Base-by-base conservation (phyloP, 495 filamentous ascomycete species). In the Trichocladium antarcticum region DNA sequence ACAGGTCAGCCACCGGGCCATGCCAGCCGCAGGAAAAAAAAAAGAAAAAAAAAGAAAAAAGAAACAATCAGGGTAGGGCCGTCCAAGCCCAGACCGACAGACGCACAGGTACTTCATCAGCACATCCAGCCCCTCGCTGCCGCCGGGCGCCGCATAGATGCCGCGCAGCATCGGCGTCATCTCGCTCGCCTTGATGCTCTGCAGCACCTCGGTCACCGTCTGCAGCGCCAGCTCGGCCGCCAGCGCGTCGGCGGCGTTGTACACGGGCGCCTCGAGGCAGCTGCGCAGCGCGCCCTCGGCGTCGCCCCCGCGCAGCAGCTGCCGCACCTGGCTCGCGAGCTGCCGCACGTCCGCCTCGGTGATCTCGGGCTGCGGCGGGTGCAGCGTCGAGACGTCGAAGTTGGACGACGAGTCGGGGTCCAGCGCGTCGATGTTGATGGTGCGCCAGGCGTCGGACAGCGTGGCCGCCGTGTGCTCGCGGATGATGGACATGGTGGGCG, bases 361-460 rank as follows among this genome's bases (percentile, higher is more conserved):
- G 39, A 79, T 74, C 51, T 84, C 74, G 46, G 78, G 66, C 40
- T 82, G 76, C n/a, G 79, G 68, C 12, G 86, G 84, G 54, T 84
- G 79, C 45, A 95, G 79, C 15, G 87, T 81, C 41, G 81, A 74
- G 58, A 84, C 76, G 60, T 89, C 82, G 72, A 95, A 95, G 75
- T 94, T 95, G 62, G 78, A 69, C 38, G 83, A 73, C 49, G 84
- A 84, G 68, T 95, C 89, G n/a, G 87, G 84, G 67, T 89, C 82
- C 46, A 90, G 78, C 55, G 80, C 76, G 68, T 95, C 89, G 70
- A 95, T 81, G 73, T 95, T 87, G 74, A 95, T 90, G 58, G 87
- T 94, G 63, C 89, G 85, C 81, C 86, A 95, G 74, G 72, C 73
- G 57, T 78, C 75, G 62, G 61, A 60, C 20, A 78, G 68, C 47